A percentile compares a stretch with the other conserved stretches of the same genome.
phyloP scores from a whole-genome alignment of 371 early-diverging fungal species.

The Saksenaea oblongispora region DNA sequence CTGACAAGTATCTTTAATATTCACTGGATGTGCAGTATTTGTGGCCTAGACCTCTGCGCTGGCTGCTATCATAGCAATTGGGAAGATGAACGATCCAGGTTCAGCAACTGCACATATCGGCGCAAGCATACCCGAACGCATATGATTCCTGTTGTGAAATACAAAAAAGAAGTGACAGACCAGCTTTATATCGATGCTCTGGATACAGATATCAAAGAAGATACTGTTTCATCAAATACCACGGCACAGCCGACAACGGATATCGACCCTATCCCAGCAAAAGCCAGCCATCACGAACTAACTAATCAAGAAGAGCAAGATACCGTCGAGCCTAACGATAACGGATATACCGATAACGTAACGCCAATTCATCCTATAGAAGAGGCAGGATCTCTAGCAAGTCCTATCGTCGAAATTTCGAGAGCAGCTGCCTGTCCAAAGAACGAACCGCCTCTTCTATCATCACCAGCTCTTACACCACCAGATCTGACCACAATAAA shows the following conservation, averaged over 20 bases:
- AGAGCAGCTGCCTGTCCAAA: neutral
- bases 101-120: conserved; percentile 12
- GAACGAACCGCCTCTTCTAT: too few relatives aligned
- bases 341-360: neutral
- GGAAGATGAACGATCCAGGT: conserved; percentile 5
- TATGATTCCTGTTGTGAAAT: conserved; percentile 38
- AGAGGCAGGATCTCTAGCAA: neutral
- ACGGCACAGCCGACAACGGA: too few relatives aligned
- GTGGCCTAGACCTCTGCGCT: conserved; percentile 59
- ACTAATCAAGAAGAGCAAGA: too few relatives aligned
- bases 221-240: neutral
- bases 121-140: conserved; percentile 31
- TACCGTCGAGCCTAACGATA: too few relatives aligned
- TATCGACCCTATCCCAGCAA: too few relatives aligned
- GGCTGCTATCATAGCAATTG: conserved; percentile 45
- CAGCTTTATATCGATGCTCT: conserved; percentile 18
- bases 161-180: conserved; percentile 12
- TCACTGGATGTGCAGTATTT: conserved; percentile 55
- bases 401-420: neutral
- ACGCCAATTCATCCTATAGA: neutral
- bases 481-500: neutral
- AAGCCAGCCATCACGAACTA: too few relatives aligned
- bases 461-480: neutral
- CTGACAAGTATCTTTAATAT: conserved; percentile 42
- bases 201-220: neutral